Percentiles rank a stretch among this genome's conserved stretches.
Evolutionary conservation across 2,329 filamentous ascomycete genomes (phyloP).

Genomic region (Emericellopsis cladophorae): DNA sequence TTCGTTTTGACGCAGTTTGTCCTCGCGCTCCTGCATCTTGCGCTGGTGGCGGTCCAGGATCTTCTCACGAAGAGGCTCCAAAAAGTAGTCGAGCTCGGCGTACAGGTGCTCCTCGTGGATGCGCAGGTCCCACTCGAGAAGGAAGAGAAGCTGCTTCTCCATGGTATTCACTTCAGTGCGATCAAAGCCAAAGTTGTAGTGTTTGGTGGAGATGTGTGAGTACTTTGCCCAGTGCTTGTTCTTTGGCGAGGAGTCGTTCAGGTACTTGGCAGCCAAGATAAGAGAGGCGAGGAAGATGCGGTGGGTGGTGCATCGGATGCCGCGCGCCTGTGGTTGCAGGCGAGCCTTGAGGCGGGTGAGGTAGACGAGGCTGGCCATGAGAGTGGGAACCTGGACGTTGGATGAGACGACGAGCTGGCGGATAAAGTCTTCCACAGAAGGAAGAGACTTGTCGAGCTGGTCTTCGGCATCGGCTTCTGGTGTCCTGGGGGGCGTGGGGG

Average conservation of each 20-base stretch:
- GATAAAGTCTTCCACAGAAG: conserved; percentile 84
- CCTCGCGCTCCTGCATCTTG: conserved; percentile 35
- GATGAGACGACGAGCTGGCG: conserved; percentile 80
- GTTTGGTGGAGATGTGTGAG: conserved; percentile 58
- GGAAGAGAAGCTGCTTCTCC: conserved; percentile 95
- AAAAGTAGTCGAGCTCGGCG: conserved; percentile 74
- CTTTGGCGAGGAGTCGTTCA: conserved; percentile 97
- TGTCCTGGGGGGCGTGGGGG: conserved; percentile 38
- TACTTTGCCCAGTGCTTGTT: conserved; percentile 99
- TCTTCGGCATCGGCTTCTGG: conserved; percentile 26
- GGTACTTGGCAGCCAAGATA: conserved; percentile 85
- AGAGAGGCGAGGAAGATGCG: conserved; percentile 89
- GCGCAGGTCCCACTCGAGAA: conserved; percentile 87
- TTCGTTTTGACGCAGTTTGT: conserved; percentile 27
- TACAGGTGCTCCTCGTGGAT: conserved; percentile 80
- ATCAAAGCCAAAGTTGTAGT: conserved; percentile 72
- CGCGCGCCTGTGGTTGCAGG: conserved; percentile 88
- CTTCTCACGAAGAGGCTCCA: conserved; percentile 65
- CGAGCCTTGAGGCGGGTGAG: conserved; percentile 71
- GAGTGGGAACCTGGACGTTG: conserved; percentile 90
- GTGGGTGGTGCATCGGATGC: conserved; percentile 91
- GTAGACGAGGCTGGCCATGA: conserved; percentile 96
- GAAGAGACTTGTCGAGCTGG: conserved; percentile 44
- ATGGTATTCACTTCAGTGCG: conserved; percentile 96
- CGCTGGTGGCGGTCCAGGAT: conserved; percentile 37